Evolutionary conservation across 495 filamentous ascomycete species (phyloP).

Genomic region (Alectoria sarmentosa): DNA sequence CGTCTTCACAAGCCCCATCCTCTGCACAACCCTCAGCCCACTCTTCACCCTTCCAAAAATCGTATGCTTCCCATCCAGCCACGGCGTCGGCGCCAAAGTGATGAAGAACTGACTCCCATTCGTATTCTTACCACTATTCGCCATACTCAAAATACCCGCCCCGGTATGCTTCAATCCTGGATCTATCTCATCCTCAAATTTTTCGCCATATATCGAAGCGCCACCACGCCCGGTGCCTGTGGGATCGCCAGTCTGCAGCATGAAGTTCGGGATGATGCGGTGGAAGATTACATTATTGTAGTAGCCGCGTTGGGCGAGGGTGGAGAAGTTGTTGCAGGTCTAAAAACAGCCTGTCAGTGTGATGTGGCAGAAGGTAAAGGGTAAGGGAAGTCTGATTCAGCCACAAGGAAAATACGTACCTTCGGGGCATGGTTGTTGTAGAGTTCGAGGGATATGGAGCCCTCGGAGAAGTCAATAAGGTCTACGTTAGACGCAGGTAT

Average conservation of each 20-base stretch:
- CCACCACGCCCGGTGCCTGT: slow-evolving; percentile 94
- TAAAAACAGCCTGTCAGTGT: slow-evolving; percentile 2
- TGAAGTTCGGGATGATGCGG: slow-evolving; percentile 92
- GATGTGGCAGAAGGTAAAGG: not conserved
- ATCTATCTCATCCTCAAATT: slow-evolving; percentile 90
- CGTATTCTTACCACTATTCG: slow-evolving; percentile 88
- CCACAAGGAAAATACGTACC: slow-evolving; percentile 29
- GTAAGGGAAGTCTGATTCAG: not conserved
- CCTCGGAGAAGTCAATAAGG: slow-evolving; percentile 42
- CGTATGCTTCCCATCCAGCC: slow-evolving; percentile 96
- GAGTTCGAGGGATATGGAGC: slow-evolving; percentile 79
- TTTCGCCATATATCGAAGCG: slow-evolving; percentile 83
- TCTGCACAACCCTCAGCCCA: slow-evolving; percentile 74
- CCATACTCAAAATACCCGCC: slow-evolving; percentile 91
- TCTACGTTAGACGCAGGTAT: not conserved
- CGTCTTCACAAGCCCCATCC: slow-evolving; percentile 89
- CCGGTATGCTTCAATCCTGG: slow-evolving; percentile 80
- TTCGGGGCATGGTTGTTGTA: slow-evolving; percentile 76
- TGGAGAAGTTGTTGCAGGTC: slow-evolving; percentile 85
- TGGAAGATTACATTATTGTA: slow-evolving; percentile 84
- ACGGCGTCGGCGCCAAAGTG: slow-evolving; percentile 90
- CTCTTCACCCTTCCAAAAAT: slow-evolving; percentile 91
- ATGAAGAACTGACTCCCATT: slow-evolving; percentile 84
- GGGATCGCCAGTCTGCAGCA: slow-evolving; percentile 94
- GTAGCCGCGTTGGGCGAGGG: slow-evolving; percentile 72